Evolutionary conservation across 805 yeast genomes (phyloP).

Genomic region (Wickerhamiella kazuoi): DNA sequence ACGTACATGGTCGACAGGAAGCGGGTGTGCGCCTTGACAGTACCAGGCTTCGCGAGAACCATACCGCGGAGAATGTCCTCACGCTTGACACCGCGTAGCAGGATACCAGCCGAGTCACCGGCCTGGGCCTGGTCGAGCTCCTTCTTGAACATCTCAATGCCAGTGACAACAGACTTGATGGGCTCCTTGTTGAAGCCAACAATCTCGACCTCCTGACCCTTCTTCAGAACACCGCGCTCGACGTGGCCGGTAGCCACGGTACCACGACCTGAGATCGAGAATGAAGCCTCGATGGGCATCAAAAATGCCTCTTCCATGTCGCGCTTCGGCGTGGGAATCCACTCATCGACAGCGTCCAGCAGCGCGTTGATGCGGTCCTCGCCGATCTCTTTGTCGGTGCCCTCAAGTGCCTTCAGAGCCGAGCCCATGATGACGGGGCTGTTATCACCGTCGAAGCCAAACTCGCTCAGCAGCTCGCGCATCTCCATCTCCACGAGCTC

Average conservation of each 20-base stretch:
- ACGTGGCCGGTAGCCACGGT: slow-evolving; percentile 98
- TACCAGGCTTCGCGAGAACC: slow-evolving; percentile 86
- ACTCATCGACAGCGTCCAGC: slow-evolving; percentile 80
- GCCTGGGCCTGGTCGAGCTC: slow-evolving; percentile 95
- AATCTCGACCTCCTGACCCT: slow-evolving; percentile 96
- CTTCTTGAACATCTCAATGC: slow-evolving; percentile 99
- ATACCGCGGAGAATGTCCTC: slow-evolving; percentile 94
- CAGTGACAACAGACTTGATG: slow-evolving; percentile 86
- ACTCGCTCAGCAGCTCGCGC: slow-evolving; percentile 82
- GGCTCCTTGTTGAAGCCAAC: slow-evolving; percentile 82
- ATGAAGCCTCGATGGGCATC: slow-evolving; percentile 93
- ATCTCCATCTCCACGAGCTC: slow-evolving; percentile 99
- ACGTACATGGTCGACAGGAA: slow-evolving; percentile 86
- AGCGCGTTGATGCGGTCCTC: slow-evolving; percentile 63
- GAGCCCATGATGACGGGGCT: slow-evolving; percentile 98
- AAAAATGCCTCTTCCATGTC: slow-evolving; percentile 91
- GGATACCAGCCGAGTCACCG: slow-evolving; percentile 97
- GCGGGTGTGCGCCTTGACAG: slow-evolving; percentile 84
- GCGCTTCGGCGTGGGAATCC: slow-evolving; percentile 92
- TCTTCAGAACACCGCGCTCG: slow-evolving; percentile 92
- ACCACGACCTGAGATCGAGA: slow-evolving; percentile 98
- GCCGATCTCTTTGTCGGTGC: slow-evolving; percentile 79
- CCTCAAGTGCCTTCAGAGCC: slow-evolving; percentile 91
- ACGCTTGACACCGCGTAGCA: slow-evolving; percentile 95
- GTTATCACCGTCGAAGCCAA: slow-evolving; percentile 96